These are phyloP conservation scores for Quercus alba DNA, from an alignment of 306 rosid genomes.

Conservation along the genomic window DNA sequence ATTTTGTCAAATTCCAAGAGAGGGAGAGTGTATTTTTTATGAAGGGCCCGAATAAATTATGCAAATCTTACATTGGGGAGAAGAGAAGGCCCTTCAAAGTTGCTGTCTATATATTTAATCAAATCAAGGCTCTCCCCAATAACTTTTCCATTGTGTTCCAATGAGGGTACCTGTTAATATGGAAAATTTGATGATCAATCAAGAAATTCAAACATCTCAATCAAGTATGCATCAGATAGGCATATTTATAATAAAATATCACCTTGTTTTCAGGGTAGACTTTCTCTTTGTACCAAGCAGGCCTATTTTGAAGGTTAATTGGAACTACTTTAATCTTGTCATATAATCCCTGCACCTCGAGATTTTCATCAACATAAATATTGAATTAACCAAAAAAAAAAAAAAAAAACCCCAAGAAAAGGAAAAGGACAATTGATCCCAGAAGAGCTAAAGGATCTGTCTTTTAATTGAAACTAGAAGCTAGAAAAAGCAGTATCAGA, in stretches of 20 bases:
- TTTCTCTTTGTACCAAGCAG: slow-evolving; percentile 83
- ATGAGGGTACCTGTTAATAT: slow-evolving; percentile 60
- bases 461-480: background rate
- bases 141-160: slow-evolving; percentile 85
- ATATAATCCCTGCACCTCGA: slow-evolving; percentile 56
- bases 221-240: background rate
- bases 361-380: background rate
- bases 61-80: slow-evolving; percentile 47
- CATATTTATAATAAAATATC: background rate
- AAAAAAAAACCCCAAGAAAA: background rate
- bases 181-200: background rate
- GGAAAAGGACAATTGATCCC: background rate
- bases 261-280: slow-evolving; percentile 65
- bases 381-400: too few species aligned
- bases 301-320: slow-evolving; percentile 57
- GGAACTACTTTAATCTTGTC: slow-evolving; percentile 72
- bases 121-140: slow-evolving; percentile 87
- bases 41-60: background rate
- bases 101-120: slow-evolving; percentile 64
- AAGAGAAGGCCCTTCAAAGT: slow-evolving; percentile 59
- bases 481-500: background rate
- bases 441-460: background rate
- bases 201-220: background rate
- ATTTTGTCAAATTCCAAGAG: background rate
- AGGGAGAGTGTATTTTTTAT: background rate